Conservation (phyloP, 2,329 filamentous ascomycete species). For the Purpureocillium takamizusanense region DNA sequence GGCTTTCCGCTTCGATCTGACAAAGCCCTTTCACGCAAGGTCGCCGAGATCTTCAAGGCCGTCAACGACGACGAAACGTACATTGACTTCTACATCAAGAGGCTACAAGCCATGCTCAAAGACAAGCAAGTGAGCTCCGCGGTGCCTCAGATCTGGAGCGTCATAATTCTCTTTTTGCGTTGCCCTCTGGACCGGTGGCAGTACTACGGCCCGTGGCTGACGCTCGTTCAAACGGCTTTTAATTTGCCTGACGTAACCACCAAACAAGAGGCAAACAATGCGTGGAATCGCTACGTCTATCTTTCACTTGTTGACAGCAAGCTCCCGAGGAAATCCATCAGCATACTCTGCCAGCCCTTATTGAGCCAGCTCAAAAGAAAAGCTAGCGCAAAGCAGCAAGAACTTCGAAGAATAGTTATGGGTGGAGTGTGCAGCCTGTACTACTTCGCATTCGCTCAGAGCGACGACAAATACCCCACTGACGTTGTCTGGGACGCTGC, state of each 20-base stretch:
- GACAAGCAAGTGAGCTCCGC: constrained; percentile 39
- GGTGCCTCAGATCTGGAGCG: constrained; percentile 85
- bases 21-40: constrained; percentile 54
- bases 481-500: constrained; percentile 74
- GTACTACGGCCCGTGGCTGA: constrained; percentile 65
- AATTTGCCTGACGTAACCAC: constrained; percentile 65
- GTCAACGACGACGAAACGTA: constrained; percentile 47
- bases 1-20: constrained; percentile 63
- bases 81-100: constrained; percentile 58
- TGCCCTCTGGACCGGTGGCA: constrained; percentile 60
- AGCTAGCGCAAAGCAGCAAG: constrained; percentile 44
- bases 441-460: constrained; percentile 75
- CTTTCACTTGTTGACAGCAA: constrained; percentile 57
- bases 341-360: constrained; percentile 56
- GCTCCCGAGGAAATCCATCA: constrained; percentile 29
- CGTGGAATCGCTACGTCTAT: constrained; percentile 81
- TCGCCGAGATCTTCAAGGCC: constrained; percentile 54
- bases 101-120: constrained; percentile 60
- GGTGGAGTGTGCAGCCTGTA: constrained; percentile 71
- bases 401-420: constrained; percentile 46
- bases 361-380: constrained; percentile 60
- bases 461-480: constrained; percentile 52
- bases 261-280: constrained; percentile 68
- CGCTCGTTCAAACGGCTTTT: constrained; percentile 73
- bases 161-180: constrained; percentile 70